These are phyloP conservation scores for Fraxinus sp. DNA, from an alignment of 305 asterid species.

Conservation along the genomic window DNA sequence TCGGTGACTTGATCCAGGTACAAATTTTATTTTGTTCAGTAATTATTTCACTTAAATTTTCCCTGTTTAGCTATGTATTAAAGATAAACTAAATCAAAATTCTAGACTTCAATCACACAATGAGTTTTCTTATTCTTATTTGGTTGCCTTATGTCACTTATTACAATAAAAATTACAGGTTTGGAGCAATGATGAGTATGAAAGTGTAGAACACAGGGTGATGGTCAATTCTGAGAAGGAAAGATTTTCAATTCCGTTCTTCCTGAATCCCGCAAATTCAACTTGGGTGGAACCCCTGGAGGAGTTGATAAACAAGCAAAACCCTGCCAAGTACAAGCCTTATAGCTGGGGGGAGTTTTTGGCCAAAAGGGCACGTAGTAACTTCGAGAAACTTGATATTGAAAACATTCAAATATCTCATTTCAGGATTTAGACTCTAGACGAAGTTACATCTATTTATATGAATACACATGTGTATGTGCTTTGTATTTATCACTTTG, in stretches of 20 bases:
- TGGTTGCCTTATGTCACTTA: not conserved
- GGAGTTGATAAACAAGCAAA: constrained; percentile 37
- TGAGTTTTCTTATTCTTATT: not conserved
- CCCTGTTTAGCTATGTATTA: not conserved
- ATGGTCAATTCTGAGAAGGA: constrained; percentile 49
- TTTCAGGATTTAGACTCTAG: constrained; percentile 37
- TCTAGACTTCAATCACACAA: not conserved
- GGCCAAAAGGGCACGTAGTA: constrained; percentile 42
- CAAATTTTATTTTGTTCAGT: not conserved
- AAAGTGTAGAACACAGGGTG: constrained; percentile 70
- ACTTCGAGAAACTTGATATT: constrained; percentile 45
- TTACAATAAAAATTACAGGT: constrained; percentile 32
- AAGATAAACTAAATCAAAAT: not conserved
- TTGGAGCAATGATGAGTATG: constrained; percentile 69
- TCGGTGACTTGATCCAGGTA: constrained; percentile 70
- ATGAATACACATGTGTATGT: not conserved
- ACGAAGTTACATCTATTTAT: not conserved
- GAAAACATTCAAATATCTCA: constrained; percentile 55
- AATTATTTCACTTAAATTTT: not conserved
- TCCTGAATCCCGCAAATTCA: constrained; percentile 54
- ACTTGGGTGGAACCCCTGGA: constrained; percentile 53
- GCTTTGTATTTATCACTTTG: not conserved
- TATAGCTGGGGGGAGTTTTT: constrained; percentile 70
- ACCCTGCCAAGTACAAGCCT: constrained; percentile 49
- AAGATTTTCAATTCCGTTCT: constrained; percentile 62